Conservation (phyloP, 2,329 filamentous ascomycete genomes). For the Talaromyces pinophilus region DNA sequence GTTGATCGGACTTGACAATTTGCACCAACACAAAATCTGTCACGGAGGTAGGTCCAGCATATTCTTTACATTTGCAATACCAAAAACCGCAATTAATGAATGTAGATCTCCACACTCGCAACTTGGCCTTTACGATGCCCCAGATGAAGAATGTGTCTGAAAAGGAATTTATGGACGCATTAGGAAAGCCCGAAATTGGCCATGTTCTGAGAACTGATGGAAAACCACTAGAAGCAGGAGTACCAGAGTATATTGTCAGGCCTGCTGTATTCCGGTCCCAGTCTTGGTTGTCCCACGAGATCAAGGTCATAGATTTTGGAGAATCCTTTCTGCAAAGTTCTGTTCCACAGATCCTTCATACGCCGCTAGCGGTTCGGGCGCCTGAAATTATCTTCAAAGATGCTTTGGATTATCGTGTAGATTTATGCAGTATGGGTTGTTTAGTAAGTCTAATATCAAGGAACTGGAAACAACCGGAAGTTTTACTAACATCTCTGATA, state of each 20-base stretch:
- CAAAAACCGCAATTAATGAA: constrained; percentile 23
- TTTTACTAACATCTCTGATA: constrained; percentile 25
- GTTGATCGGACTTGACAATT: constrained; percentile 39
- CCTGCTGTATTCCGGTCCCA: constrained; percentile 24
- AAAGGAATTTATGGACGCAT: constrained; percentile 26
- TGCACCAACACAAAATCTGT: constrained; percentile 44
- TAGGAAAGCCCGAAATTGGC: constrained; percentile 33
- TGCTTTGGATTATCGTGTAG: constrained; percentile 37
- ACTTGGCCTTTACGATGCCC: constrained; percentile 32
- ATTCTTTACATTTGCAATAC: constrained; percentile 6
- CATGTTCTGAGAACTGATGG: constrained; percentile 29
- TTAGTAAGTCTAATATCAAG: constrained; percentile 32
- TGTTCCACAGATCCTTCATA: constrained; percentile 31
- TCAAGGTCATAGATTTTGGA: constrained; percentile 45
- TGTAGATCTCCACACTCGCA: constrained; percentile 34
- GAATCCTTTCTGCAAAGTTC: constrained; percentile 36
- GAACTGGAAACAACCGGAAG: constrained; percentile 2
- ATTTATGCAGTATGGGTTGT: constrained; percentile 44
- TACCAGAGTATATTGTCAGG: constrained; percentile 32
- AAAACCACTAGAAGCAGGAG: constrained; percentile 26
- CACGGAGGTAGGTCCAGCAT: constrained; percentile 39
- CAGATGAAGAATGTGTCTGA: constrained; percentile 26
- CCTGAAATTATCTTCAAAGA: constrained; percentile 45
- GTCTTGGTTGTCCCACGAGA: constrained; percentile 22
- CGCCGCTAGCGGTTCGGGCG: constrained; percentile 38